phyloP scores from a whole-genome alignment of 305 asterid species.

The Fraxinus sp. region DNA sequence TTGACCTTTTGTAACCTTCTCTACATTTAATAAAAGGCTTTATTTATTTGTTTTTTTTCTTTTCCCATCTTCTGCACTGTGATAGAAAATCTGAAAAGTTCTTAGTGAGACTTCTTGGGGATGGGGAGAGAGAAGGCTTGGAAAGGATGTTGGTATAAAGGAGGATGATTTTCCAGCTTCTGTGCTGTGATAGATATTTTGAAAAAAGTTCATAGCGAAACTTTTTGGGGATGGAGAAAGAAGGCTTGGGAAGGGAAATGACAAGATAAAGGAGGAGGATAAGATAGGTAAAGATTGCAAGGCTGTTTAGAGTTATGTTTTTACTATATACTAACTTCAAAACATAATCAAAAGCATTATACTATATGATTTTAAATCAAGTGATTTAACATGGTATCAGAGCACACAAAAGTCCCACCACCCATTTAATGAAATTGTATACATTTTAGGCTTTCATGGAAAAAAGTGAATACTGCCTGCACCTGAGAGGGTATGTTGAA shows the following conservation, averaged over 20 bases:
- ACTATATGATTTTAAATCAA: background rate
- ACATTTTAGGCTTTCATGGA: background rate
- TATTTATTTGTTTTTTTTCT: background rate
- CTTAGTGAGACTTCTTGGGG: background rate
- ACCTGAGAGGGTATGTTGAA: background rate
- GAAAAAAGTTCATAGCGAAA: background rate
- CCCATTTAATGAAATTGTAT: background rate
- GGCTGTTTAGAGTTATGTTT: background rate
- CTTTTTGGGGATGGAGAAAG: background rate
- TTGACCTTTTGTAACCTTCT: slow-evolving; percentile 3
- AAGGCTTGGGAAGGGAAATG: background rate
- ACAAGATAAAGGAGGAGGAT: background rate
- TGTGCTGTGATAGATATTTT: background rate
- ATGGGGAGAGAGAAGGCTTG: background rate
- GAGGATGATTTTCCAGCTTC: background rate
- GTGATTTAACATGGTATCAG: background rate
- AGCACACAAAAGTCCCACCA: background rate
- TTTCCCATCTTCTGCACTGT: background rate
- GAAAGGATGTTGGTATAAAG: background rate
- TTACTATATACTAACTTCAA: background rate
- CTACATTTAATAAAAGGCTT: background rate
- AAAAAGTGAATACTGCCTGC: background rate
- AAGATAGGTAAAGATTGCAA: background rate
- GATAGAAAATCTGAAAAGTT: background rate
- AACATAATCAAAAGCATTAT: slow-evolving; percentile 9